Evolutionary conservation across 768 basidiomycete species (phyloP), one percentile per base, ranked within the genome.

Genomic region (Mycena olivaceomarginata): DNA sequence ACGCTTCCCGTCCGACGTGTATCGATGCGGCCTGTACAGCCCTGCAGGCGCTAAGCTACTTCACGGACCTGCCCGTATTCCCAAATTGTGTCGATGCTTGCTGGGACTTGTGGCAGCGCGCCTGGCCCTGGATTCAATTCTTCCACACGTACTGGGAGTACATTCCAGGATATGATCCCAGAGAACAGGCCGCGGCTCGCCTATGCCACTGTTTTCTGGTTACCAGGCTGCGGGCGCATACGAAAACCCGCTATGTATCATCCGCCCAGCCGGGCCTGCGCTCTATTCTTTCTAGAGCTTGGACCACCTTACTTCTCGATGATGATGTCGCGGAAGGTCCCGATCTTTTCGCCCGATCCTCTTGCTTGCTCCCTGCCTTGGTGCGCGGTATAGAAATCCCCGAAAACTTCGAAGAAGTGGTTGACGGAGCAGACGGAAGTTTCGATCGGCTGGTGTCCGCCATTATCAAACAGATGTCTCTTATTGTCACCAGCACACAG

Each of bases 71-170:
- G 48, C 48, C 48, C 37, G 20, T 68, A 18, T 53, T 68, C 40
- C 40, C 67, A 31, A 31, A 31, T 31, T 31, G 31, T 11, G 8
- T 20, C 9, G 51, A 11, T 18, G 40, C 22, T 25, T 25, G 12
- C 12, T n/a, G 9, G 16, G 37, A 68, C 22, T 57, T 68, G 37
- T 68, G 67, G 67, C 39, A n/a, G 16, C 53, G 67, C 31, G 20
- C 41, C 67, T 68, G 67, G 67, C 67, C 48, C 7, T 68, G 67
- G 51, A 53, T 68, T 4, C 48, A 41, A 8, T 68, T 68, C 18
- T 6, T 68, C 0, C 51, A 68, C 31, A 68, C 67, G 18, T 68
- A 53, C 20, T 68, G 67, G n/a, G 67, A 10, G 6, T 41, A 40
- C 51, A n/a, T 68, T 10, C 65, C 45, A 7, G 15, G 22, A 45